A percentile compares a stretch with the other conserved stretches of the same genome.
Evolutionary conservation across 176 grass and related monocot genomes (phyloP).

Genomic region (Tillandsia fasciculata): DNA sequence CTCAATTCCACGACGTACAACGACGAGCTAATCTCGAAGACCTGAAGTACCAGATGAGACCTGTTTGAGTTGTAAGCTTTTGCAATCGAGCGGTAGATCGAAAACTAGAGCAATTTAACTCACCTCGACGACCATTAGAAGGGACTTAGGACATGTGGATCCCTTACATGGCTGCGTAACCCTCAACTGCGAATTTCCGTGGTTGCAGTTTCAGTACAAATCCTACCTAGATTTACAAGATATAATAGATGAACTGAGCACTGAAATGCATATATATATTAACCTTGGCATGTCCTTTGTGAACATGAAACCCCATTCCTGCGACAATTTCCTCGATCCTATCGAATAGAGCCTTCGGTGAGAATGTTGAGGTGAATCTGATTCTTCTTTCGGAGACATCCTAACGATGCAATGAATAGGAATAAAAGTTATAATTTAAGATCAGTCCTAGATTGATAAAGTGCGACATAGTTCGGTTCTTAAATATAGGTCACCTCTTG

Average conservation of each 20-base stretch:
- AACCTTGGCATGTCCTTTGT: constrained; percentile 61
- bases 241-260: neutral
- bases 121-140: constrained; percentile 72
- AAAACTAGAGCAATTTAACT: neutral
- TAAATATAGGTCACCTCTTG: constrained; percentile 42
- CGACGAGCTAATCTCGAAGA: constrained; percentile 66
- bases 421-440: neutral
- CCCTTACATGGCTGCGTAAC: constrained; percentile 48
- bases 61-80: neutral
- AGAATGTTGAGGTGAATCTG: constrained; percentile 75
- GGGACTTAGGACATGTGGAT: constrained; percentile 30
- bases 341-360: constrained; percentile 70
- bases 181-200: constrained; percentile 43
- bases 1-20: constrained; percentile 77
- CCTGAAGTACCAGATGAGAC: constrained; percentile 35
- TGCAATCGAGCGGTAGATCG: neutral
- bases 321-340: constrained; percentile 62
- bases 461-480: neutral
- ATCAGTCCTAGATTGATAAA: neutral
- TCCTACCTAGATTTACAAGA: neutral
- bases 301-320: constrained; percentile 70
- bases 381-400: constrained; percentile 82
- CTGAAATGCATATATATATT: constrained; percentile 15
- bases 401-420: constrained; percentile 24
- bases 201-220: constrained; percentile 8